Evolutionary conservation across 108 stramenopile species (phyloP).

Genomic region (Pseudonitzschia multiseries): DNA sequence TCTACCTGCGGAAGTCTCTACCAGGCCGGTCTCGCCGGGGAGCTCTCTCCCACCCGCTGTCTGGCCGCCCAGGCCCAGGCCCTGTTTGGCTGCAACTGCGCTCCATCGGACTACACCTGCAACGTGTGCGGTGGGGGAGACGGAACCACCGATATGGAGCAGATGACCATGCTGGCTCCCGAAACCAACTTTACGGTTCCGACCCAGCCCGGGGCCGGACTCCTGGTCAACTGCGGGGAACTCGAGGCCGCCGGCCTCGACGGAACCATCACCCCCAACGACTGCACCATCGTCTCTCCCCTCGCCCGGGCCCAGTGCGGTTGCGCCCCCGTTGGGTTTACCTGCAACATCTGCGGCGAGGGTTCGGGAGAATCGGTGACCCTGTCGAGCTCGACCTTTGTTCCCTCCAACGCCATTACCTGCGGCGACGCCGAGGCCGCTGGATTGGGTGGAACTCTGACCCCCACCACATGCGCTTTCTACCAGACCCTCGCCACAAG

Average conservation of each 20-base stretch:
- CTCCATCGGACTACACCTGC: slow-evolving; percentile 6
- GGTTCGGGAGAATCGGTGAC: background rate
- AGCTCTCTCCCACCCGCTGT: background rate
- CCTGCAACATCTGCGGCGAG: slow-evolving; percentile 4
- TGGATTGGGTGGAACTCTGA: background rate
- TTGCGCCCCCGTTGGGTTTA: background rate
- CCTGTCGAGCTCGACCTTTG: background rate
- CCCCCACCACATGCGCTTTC: background rate
- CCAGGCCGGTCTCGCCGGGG: background rate
- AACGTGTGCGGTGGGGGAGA: slow-evolving; percentile 9
- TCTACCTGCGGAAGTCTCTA: background rate
- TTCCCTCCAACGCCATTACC: background rate
- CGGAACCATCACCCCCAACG: slow-evolving; percentile 11
- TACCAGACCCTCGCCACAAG: background rate
- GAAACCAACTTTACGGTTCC: slow-evolving; percentile 9
- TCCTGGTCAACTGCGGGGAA: slow-evolving; percentile 1
- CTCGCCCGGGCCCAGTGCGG: background rate
- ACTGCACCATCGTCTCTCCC: background rate
- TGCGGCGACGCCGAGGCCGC: background rate
- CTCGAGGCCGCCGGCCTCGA: background rate
- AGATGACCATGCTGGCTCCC: background rate
- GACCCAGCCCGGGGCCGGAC: background rate
- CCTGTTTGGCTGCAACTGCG: background rate
- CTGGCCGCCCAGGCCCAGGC: background rate
- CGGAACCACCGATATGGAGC: too few species aligned